Base-by-base conservation (phyloP, 306 rosid species). In the Prunus dulcis region DNA sequence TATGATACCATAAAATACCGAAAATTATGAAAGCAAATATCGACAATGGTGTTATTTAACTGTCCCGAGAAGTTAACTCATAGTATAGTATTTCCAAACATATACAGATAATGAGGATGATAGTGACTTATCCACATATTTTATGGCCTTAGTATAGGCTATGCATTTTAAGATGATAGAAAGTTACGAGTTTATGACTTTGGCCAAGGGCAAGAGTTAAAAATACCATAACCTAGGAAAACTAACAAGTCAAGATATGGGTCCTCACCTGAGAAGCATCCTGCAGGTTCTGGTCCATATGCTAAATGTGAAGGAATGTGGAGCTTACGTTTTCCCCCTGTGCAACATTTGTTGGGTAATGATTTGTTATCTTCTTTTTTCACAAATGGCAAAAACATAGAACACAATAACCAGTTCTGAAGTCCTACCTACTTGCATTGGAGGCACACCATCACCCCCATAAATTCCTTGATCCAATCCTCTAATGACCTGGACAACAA, bases 261-360 rank as follows among this genome's bases (percentile, higher is more conserved):
- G 82, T 73, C 43, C 75, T 65, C 80, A 92, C 99, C 98, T 86
- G 96, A 88, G 85, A 92, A 96, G 84, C 98, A 96, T 20, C 98
- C 97, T 1, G 90, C 99, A 69, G 99, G 99, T 86, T 96, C 99
- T 68, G 99, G 98, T 30, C 99, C 99, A 83, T 95, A 95, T 25
- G 97, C 98, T 74, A 95, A 92, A 43, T 82, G 69, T 18, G 99
- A 94, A 76, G 99, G 98, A 84, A 96, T 91, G 72, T 28, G 74
- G 69, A 96, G 91, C 77, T 92, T 89, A 74, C 93, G 92, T 84
- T 91, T 89, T 56, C 99, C 98, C 56, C 99, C 99, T 92, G 82
- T 19, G 22, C 30, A 75, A 78, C 79, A 82, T 64, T 14, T 71
- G 55, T 34, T 68, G 43, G 78, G 56, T 71, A 64, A 47, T 3